Conservation (phyloP, 352 stramenopile genomes). For the Phytophthora pseudosyringae region DNA sequence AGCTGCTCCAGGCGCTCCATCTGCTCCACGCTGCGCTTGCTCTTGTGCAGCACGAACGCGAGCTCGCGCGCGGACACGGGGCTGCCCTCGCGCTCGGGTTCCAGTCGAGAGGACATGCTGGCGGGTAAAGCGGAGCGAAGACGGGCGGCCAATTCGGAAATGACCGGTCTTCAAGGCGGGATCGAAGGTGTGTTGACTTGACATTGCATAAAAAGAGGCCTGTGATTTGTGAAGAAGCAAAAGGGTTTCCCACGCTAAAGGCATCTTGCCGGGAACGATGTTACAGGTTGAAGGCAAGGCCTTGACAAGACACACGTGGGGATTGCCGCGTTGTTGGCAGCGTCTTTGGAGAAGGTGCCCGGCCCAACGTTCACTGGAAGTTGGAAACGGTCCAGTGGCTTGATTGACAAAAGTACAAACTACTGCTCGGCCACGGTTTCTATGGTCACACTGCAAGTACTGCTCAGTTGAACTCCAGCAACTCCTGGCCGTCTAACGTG, state of each 20-base stretch:
- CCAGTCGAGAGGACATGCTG: slow-evolving; percentile 29
- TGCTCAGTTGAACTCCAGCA: slow-evolving; percentile 64
- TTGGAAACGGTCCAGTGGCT: slow-evolving; percentile 9
- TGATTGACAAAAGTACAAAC: slow-evolving; percentile 27
- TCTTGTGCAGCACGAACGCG: slow-evolving; percentile 67
- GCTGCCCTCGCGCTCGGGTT: slow-evolving; percentile 54
- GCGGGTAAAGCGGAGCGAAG: neutral
- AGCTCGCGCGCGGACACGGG: slow-evolving; percentile 58
- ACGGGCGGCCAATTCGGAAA: slow-evolving; percentile 7
- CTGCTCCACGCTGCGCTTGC: slow-evolving; percentile 56
- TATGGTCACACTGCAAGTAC: slow-evolving; percentile 26
- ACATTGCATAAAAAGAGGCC: slow-evolving; percentile 23
- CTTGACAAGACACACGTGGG: slow-evolving; percentile 32
- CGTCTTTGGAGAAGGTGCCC: no score
- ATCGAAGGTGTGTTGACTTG: slow-evolving; percentile 33
- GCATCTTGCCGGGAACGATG: slow-evolving; percentile 15
- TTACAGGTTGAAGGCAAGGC: slow-evolving; percentile 37
- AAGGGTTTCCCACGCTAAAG: neutral
- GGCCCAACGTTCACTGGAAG: neutral
- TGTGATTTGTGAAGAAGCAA: slow-evolving; percentile 11
- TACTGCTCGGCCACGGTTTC: slow-evolving; percentile 20
- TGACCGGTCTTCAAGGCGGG: slow-evolving; percentile 20
- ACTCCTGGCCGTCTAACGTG: slow-evolving; percentile 40
- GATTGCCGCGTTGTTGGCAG: neutral
- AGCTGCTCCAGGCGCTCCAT: slow-evolving; percentile 66